Conservation (phyloP, 2,329 filamentous ascomycete genomes). For the Cryoendolithus antarcticus region DNA sequence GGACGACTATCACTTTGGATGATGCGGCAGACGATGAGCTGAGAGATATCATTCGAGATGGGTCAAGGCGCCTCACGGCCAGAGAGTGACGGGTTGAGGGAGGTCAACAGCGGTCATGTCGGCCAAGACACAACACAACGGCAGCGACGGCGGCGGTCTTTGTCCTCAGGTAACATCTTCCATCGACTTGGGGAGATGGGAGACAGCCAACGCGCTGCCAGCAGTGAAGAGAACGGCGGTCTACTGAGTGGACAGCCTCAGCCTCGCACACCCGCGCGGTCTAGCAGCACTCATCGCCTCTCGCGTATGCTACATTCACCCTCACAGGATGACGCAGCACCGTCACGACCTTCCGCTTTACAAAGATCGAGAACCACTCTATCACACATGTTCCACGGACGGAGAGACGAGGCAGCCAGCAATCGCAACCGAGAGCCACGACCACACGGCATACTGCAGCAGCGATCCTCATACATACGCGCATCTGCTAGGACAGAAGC, state of each 20-base stretch:
- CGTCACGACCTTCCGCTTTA: constrained; percentile 6
- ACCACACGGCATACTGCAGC: constrained; percentile 10
- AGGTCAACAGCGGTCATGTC: too few relatives aligned
- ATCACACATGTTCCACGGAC: constrained; percentile 3
- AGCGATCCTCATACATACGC: constrained; percentile 16
- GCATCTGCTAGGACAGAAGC: constrained; percentile 7
- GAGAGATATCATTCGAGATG: constrained; percentile 10
- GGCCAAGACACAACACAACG: constrained; percentile 1
- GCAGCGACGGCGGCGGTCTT: background rate
- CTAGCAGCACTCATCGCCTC: constrained; percentile 15
- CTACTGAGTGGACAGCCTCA: constrained; percentile 1
- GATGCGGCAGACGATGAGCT: too few relatives aligned
- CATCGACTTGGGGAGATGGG: background rate
- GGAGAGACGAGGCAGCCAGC: constrained; percentile 1
- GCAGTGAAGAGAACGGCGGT: constrained; percentile 1
- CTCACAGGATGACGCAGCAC: constrained; percentile 3
- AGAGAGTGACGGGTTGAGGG: too few relatives aligned
- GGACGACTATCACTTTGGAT: too few relatives aligned
- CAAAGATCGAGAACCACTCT: constrained; percentile 6
- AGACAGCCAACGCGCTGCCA: background rate
- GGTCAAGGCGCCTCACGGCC: constrained; percentile 22
- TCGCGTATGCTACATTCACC: constrained; percentile 20
- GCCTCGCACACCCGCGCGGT: constrained; percentile 7
- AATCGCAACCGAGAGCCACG: constrained; percentile 2
- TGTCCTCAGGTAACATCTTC: constrained; percentile 3